Percentiles rank a stretch among this genome's conserved stretches.
Evolutionary conservation across 306 rosid species (phyloP).

Genomic region (Medicago arabica): DNA sequence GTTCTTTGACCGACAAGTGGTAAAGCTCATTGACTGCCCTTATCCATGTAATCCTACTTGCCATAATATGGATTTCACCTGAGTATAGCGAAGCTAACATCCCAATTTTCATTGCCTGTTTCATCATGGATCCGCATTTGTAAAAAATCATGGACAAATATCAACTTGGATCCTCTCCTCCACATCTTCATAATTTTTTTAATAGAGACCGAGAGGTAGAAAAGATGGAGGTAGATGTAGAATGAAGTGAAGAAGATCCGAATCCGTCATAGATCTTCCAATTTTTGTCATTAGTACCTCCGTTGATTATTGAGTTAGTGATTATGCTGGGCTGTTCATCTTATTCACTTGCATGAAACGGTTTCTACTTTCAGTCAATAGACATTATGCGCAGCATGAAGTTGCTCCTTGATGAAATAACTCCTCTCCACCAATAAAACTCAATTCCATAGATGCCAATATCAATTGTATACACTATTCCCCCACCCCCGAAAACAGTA

Average conservation of each 20-base stretch:
- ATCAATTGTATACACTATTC: not conserved
- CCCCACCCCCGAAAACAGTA: not conserved
- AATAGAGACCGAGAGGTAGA: not conserved
- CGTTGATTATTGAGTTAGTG: constrained; percentile 16
- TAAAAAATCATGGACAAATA: constrained; percentile 32
- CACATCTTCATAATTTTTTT: not conserved
- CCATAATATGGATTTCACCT: constrained; percentile 62
- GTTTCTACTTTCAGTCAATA: constrained; percentile 15
- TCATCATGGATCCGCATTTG: constrained; percentile 32
- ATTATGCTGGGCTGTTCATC: constrained; percentile 28
- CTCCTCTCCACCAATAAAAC: not conserved
- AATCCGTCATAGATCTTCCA: not conserved
- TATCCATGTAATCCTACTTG: constrained; percentile 95
- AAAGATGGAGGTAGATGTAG: not conserved
- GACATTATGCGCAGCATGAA: constrained; percentile 15
- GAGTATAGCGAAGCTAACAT: constrained; percentile 33
- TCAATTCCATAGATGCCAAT: not conserved
- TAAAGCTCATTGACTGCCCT: constrained; percentile 78
- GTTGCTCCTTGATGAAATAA: constrained; percentile 1
- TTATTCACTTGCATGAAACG: constrained; percentile 25
- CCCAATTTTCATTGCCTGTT: constrained; percentile 27
- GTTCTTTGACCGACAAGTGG: constrained; percentile 62
- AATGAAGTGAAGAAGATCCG: not conserved
- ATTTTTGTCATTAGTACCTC: constrained; percentile 2
- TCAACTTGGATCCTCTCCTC: not conserved